A percentile compares a stretch with the other conserved stretches of the same genome.
phyloP scores from a whole-genome alignment of 805 yeast species.

The Yamadazyma phyllophila region DNA sequence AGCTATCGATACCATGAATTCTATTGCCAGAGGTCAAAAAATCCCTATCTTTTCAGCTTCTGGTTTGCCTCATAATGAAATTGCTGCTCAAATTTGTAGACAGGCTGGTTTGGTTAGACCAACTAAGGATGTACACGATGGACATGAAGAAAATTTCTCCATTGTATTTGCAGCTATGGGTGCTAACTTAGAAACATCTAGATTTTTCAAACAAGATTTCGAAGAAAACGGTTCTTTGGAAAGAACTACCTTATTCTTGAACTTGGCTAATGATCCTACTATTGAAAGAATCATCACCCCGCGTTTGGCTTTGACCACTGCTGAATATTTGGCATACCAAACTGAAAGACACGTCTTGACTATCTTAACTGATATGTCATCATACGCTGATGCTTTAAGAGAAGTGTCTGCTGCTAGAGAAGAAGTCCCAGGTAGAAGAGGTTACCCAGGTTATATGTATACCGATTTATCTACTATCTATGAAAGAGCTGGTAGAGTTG shows the following conservation, averaged over 20 bases:
- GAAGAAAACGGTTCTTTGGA: slow-evolving; percentile 98
- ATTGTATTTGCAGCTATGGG: slow-evolving; percentile 99
- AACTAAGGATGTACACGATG: slow-evolving; percentile 98
- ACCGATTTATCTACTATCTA: slow-evolving; percentile 98
- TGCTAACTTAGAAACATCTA: slow-evolving; percentile 96
- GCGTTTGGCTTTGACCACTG: slow-evolving; percentile 96
- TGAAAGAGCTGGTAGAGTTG: slow-evolving; percentile 99
- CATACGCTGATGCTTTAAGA: slow-evolving; percentile 99
- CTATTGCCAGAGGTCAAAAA: slow-evolving; percentile 99
- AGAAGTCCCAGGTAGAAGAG: slow-evolving; percentile 99
- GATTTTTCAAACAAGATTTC: slow-evolving; percentile 98
- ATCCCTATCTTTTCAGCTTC: slow-evolving; percentile 99
- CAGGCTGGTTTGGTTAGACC: slow-evolving; percentile 99
- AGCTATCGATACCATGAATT: slow-evolving; percentile 98
- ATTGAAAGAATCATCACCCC: slow-evolving; percentile 99
- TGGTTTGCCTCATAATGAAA: slow-evolving; percentile 98
- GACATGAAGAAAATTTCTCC: slow-evolving; percentile 98
- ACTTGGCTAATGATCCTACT: slow-evolving; percentile 98
- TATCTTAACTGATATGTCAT: slow-evolving; percentile 97
- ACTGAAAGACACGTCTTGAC: slow-evolving; percentile 99
- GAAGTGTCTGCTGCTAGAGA: slow-evolving; percentile 99
- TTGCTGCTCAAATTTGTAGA: slow-evolving; percentile 99
- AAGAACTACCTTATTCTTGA: slow-evolving; percentile 94
- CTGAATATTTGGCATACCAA: slow-evolving; percentile 97
- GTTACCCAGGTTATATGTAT: slow-evolving; percentile 99